These are phyloP conservation scores for Lecanicillium sp. DNA, from an alignment of 2,329 filamentous ascomycete species.

Conservation along the genomic window DNA sequence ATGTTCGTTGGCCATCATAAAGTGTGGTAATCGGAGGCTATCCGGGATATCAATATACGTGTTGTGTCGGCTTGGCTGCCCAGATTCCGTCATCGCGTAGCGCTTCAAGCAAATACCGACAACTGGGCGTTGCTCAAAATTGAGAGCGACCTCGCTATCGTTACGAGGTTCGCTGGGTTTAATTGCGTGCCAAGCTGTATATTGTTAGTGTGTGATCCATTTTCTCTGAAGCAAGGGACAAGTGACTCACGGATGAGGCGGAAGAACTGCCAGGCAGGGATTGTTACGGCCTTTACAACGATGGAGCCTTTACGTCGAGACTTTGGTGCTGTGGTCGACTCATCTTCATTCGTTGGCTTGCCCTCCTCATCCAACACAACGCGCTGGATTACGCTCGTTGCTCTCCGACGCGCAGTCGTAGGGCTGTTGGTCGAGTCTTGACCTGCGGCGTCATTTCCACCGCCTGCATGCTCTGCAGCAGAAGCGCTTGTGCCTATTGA, in stretches of 20 bases:
- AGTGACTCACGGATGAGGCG: constrained; percentile 69
- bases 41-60: constrained; percentile 87
- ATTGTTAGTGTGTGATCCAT: constrained; percentile 23
- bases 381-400: constrained; percentile 55
- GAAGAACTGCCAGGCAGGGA: constrained; percentile 97
- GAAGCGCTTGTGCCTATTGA: constrained; percentile 5
- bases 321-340: constrained; percentile 33
- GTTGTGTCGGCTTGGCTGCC: constrained; percentile 62
- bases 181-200: constrained; percentile 72
- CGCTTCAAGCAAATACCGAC: constrained; percentile 90
- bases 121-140: constrained; percentile 79
- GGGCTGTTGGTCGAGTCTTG: neutral
- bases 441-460: neutral
- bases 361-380: constrained; percentile 46
- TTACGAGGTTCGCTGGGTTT: constrained; percentile 44
- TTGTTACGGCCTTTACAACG: constrained; percentile 73
- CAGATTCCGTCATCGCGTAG: constrained; percentile 64
- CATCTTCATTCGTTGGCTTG: constrained; percentile 33
- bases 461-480: constrained; percentile 1
- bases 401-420: constrained; percentile 20
- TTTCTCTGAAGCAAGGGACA: neutral
- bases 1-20: constrained; percentile 70
- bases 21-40: constrained; percentile 75
- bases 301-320: constrained; percentile 38
- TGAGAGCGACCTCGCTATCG: constrained; percentile 78